Conservation (phyloP, 1,284 basidiomycete species). For the Apiotrichum montevideense region DNA sequence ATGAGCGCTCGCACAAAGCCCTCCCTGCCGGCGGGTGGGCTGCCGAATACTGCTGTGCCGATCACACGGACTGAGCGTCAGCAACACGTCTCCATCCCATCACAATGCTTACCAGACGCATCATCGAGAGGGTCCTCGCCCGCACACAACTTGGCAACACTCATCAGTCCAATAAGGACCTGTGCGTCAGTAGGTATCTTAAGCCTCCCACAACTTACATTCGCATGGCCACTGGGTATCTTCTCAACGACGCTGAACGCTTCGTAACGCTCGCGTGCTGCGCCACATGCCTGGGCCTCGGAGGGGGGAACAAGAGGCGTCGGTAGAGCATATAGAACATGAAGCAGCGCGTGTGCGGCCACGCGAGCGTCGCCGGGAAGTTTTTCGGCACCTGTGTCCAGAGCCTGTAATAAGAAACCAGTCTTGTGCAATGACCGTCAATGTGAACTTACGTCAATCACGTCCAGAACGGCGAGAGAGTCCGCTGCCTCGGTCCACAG, state of each 20-base stretch:
- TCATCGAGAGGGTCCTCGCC: neutral
- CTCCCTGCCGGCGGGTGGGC: slow-evolving; percentile 4
- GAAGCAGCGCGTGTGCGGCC: slow-evolving; percentile 22
- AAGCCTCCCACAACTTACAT: slow-evolving; percentile 20
- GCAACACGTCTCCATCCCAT: neutral
- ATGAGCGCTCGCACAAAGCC: slow-evolving; percentile 6
- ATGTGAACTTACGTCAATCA: slow-evolving; percentile 29
- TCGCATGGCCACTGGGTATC: slow-evolving; percentile 30
- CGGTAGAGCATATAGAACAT: slow-evolving; percentile 26
- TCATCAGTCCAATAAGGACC: slow-evolving; percentile 31
- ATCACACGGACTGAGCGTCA: slow-evolving; percentile 2
- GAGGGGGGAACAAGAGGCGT: slow-evolving; percentile 23
- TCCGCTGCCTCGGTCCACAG: slow-evolving; percentile 21
- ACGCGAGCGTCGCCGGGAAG: neutral
- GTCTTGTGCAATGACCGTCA: neutral
- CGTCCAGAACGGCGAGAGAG: slow-evolving; percentile 9
- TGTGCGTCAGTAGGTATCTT: neutral
- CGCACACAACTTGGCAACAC: slow-evolving; percentile 23
- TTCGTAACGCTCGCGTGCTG: slow-evolving; percentile 26
- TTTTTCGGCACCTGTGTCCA: slow-evolving; percentile 10
- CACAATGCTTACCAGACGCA: neutral
- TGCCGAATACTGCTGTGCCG: slow-evolving; percentile 12
- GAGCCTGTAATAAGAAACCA: slow-evolving; percentile 5
- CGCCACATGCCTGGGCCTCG: slow-evolving; percentile 13
- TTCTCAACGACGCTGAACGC: slow-evolving; percentile 38